phyloP scores from a whole-genome alignment of 2,329 filamentous ascomycete species.

The Trichoderma sp. region DNA sequence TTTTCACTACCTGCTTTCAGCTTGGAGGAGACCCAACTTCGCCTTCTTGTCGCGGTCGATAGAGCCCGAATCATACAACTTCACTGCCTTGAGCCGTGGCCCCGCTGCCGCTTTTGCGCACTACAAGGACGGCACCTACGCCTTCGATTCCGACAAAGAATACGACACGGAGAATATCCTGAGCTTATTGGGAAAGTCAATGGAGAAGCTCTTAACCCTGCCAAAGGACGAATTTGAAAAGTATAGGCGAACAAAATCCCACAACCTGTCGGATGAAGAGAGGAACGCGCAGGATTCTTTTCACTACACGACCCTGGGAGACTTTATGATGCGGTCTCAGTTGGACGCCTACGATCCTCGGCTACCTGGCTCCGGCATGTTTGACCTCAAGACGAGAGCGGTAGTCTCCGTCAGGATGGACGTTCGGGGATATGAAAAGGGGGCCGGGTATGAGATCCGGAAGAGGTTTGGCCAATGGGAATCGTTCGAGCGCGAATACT shows the following conservation, averaged over 20 bases:
- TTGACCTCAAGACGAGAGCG: conserved; percentile 93
- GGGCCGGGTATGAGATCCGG: conserved; percentile 85
- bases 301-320: conserved; percentile 82
- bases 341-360: conserved; percentile 86
- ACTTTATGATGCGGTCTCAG: conserved; percentile 94
- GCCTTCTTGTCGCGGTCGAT: conserved; percentile 70
- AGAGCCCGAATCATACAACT: conserved; percentile 60
- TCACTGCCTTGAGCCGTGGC: conserved; percentile 70
- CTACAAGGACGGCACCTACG: conserved; percentile 82
- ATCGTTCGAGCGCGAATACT: conserved; percentile 94
- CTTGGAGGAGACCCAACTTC: conserved; percentile 74
- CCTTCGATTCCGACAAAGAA: conserved; percentile 94
- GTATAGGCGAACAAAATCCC: conserved; percentile 70
- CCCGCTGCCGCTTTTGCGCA: conserved; percentile 82
- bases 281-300: conserved; percentile 74
- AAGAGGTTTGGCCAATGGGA: conserved; percentile 75
- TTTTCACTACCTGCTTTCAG: conserved; percentile 88
- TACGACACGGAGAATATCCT: conserved; percentile 83
- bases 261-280: conserved; percentile 71
- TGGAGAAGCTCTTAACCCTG: conserved; percentile 92
- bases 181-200: conserved; percentile 89
- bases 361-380: conserved; percentile 88
- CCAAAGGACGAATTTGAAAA: conserved; percentile 82
- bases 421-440: conserved; percentile 67
- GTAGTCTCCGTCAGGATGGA: conserved; percentile 93